Conservation (phyloP, 2,329 filamentous ascomycete species). For the Stachybotrys echinatus region DNA sequence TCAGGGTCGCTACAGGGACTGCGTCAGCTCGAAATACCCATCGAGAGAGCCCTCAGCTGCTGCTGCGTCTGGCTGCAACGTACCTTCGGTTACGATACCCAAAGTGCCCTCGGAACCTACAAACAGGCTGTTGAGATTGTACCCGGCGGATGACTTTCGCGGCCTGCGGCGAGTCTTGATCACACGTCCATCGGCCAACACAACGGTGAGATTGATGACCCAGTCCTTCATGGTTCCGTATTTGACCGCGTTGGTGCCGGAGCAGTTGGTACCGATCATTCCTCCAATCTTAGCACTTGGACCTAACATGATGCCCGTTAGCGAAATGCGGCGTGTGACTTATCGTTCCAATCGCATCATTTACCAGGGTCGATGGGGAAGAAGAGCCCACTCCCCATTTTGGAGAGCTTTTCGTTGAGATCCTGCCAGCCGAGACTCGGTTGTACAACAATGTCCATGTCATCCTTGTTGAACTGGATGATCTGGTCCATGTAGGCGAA, state of each 20-base stretch:
- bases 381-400: constrained; percentile 72
- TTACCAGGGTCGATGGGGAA: constrained; percentile 82
- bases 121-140: constrained; percentile 76
- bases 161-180: constrained; percentile 77
- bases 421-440: constrained; percentile 91
- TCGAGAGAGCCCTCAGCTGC: neutral
- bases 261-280: constrained; percentile 77
- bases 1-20: constrained; percentile 57
- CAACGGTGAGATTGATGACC: constrained; percentile 78
- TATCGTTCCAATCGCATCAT: constrained; percentile 10
- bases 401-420: constrained; percentile 66
- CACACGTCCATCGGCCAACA: constrained; percentile 70
- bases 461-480: constrained; percentile 71
- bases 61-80: constrained; percentile 1
- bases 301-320: constrained; percentile 23
- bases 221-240: constrained; percentile 88
- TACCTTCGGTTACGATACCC: constrained; percentile 70
- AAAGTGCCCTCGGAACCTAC: constrained; percentile 79
- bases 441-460: constrained; percentile 91
- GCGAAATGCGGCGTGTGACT: neutral
- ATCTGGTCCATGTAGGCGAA: constrained; percentile 85
- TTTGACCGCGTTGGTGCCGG: constrained; percentile 72
- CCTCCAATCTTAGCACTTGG: constrained; percentile 71
- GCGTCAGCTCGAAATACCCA: constrained; percentile 2
- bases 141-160: constrained; percentile 75